phyloP scores from a whole-genome alignment of 495 filamentous ascomycete genomes.

The Neurospora sublineolata region DNA sequence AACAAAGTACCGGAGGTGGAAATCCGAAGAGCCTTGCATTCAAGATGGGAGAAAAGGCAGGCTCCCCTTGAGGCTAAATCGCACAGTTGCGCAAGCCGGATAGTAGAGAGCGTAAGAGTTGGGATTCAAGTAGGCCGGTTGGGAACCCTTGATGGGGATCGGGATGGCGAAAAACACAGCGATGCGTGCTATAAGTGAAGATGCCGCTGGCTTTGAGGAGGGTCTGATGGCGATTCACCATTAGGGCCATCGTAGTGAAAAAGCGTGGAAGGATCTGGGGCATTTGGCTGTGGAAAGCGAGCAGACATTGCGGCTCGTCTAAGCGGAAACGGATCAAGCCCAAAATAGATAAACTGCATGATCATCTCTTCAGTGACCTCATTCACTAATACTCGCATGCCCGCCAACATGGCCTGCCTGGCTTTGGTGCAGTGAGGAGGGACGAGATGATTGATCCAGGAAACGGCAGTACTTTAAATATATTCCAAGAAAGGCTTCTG shows the following conservation, averaged over 20 bases:
- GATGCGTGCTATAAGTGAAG: neutral
- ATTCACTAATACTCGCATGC: neutral
- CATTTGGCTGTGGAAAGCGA: neutral
- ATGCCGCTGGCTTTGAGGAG: neutral
- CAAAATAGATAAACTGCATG: neutral
- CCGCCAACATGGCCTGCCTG: neutral
- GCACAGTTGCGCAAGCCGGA: neutral
- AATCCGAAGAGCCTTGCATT: neutral
- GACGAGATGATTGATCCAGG: neutral
- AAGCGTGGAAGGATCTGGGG: no score
- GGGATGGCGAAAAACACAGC: neutral
- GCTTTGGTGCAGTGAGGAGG: neutral
- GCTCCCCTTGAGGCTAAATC: neutral
- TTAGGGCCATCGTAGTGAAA: neutral
- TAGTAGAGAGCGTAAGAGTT: neutral
- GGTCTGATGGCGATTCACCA: neutral
- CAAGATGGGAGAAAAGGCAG: neutral
- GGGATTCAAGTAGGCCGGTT: neutral
- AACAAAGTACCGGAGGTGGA: neutral
- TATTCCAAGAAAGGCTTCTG: neutral
- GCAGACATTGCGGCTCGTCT: neutral
- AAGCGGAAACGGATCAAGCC: neutral
- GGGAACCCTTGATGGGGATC: neutral
- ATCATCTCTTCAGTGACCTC: neutral
- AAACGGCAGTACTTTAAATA: neutral